Evolutionary conservation across 2,329 filamentous ascomycete genomes (phyloP).

Genomic region (Monosporascus sp.): DNA sequence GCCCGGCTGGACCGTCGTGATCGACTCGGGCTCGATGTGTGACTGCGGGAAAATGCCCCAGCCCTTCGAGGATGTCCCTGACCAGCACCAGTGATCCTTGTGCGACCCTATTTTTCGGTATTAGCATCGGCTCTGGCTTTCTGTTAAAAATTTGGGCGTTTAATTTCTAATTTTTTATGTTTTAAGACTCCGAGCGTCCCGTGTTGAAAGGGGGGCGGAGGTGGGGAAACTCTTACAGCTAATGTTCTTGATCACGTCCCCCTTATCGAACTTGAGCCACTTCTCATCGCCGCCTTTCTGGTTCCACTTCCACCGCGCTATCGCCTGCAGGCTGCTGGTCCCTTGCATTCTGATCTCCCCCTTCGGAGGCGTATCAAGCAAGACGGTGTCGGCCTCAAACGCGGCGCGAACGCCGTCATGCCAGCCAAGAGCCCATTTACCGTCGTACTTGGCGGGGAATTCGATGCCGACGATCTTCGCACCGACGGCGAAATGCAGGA

Average conservation of each 20-base stretch:
- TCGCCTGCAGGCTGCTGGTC: constrained; percentile 41
- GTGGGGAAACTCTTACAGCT: constrained; percentile 20
- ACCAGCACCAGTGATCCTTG: constrained; percentile 29
- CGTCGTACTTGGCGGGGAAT: constrained; percentile 45
- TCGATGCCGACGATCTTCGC: constrained; percentile 45
- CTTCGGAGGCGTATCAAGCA: constrained; percentile 40
- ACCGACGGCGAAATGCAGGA: constrained; percentile 41
- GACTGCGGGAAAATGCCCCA: constrained; percentile 28
- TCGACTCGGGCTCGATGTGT: constrained; percentile 23
- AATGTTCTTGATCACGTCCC: constrained; percentile 61
- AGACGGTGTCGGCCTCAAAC: constrained; percentile 43
- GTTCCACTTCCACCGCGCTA: constrained; percentile 48
- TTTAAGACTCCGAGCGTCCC: not conserved
- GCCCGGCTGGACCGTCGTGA: constrained; percentile 18
- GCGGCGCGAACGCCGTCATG: constrained; percentile 48
- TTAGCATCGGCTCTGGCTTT: too few relatives aligned
- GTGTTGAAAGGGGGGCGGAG: too few relatives aligned
- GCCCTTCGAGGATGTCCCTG: constrained; percentile 25
- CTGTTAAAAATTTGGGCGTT: too few relatives aligned
- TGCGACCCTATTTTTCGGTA: constrained; percentile 20
- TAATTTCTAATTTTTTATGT: too few relatives aligned
- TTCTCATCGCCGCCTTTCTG: constrained; percentile 37
- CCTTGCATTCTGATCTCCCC: constrained; percentile 41
- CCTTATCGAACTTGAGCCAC: constrained; percentile 60
- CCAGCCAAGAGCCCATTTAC: constrained; percentile 54